A percentile compares a stretch with the other conserved stretches of the same genome.
phyloP scores from a whole-genome alignment of 2,329 filamentous ascomycete genomes.

The Colletotrichum ledebouriae region DNA sequence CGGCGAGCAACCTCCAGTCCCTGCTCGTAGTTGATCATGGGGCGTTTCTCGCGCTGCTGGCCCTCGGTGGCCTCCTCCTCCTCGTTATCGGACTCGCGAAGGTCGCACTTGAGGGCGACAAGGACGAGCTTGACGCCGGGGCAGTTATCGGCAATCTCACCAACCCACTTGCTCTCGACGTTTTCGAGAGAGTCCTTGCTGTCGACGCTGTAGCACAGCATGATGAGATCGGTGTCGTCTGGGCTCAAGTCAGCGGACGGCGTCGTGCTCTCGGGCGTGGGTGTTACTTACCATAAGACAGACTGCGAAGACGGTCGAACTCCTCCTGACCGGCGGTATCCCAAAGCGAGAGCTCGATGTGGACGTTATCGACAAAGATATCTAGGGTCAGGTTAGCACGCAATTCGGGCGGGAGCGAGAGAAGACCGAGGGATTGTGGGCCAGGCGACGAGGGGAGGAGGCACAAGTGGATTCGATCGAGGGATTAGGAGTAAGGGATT shows the following conservation, averaged over 20 bases:
- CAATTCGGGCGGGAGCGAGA: background rate
- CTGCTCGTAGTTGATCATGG: conserved; percentile 90
- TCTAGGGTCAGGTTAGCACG: conserved; percentile 65
- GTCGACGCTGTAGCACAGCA: conserved; percentile 99
- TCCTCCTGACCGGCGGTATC: conserved; percentile 99
- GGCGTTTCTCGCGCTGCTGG: conserved; percentile 65
- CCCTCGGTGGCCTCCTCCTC: conserved; percentile 71
- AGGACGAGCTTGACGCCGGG: conserved; percentile 94
- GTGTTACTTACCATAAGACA: conserved; percentile 82
- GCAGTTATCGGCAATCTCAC: conserved; percentile 98
- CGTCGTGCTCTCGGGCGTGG: background rate
- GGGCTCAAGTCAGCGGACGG: conserved; percentile 11
- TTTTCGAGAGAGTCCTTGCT: conserved; percentile 97
- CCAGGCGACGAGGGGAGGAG: background rate
- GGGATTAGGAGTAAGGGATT: background rate
- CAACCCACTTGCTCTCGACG: conserved; percentile 98
- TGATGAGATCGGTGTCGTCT: conserved; percentile 95
- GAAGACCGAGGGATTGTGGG: background rate
- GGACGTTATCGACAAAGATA: conserved; percentile 97
- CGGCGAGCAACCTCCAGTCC: conserved; percentile 91
- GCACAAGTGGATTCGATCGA: background rate
- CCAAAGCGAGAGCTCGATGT: conserved; percentile 98
- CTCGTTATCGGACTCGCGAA: conserved; percentile 82
- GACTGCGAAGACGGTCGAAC: conserved; percentile 94
- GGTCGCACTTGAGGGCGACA: conserved; percentile 95